A percentile compares a stretch with the other conserved stretches of the same genome.
phyloP scores from a whole-genome alignment of 768 basidiomycete genomes.

The Tulasnella sp. region DNA sequence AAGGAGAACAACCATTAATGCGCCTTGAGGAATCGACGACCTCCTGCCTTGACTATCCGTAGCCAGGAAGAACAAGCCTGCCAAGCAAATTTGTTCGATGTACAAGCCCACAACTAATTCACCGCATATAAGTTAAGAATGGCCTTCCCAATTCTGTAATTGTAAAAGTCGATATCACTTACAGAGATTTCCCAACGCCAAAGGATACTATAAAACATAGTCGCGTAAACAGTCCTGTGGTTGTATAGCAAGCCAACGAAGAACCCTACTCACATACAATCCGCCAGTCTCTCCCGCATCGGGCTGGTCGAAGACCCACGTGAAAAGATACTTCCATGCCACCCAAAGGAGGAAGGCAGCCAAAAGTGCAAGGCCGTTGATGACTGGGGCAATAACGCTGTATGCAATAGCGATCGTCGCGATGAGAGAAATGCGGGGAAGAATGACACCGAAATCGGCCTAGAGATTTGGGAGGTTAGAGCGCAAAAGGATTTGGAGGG shows the following conservation, averaged over 20 bases:
- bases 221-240: neutral
- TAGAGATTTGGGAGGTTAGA: conserved; percentile 28
- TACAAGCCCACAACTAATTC: conserved; percentile 62
- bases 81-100: conserved; percentile 62
- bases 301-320: conserved; percentile 52
- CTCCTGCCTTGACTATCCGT: conserved; percentile 36
- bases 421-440: conserved; percentile 51
- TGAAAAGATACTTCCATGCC: conserved; percentile 56
- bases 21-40: conserved; percentile 43
- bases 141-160: neutral
- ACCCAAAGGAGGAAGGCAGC: conserved; percentile 58
- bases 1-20: conserved; percentile 57
- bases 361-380: conserved; percentile 59
- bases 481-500: neutral
- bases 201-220: conserved; percentile 35
- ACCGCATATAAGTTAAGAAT: conserved; percentile 31
- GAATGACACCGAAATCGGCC: conserved; percentile 49
- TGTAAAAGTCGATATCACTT: neutral
- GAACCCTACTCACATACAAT: conserved; percentile 29
- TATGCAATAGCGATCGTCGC: conserved; percentile 51
- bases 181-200: conserved; percentile 47
- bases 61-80: conserved; percentile 62
- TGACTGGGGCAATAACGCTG: conserved; percentile 59
- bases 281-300: conserved; percentile 47
- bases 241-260: neutral